Conservation (phyloP, 768 basidiomycete genomes). For the Crucibulum laeve region DNA sequence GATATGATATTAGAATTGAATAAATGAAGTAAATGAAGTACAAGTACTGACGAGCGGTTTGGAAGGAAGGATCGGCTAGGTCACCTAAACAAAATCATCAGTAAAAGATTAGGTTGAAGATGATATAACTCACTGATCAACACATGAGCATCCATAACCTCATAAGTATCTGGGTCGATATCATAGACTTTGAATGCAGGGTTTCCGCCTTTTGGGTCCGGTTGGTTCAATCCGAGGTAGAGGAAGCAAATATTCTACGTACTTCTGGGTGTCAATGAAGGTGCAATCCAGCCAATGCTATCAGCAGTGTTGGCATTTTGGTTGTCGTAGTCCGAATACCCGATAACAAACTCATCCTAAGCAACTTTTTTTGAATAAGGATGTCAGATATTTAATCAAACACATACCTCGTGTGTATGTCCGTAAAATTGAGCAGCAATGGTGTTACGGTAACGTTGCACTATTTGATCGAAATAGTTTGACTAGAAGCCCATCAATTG, state of each 20-base stretch:
- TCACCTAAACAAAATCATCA: constrained; percentile 26
- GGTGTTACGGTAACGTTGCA: constrained; percentile 54
- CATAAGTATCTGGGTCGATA: constrained; percentile 62
- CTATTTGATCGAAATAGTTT: constrained; percentile 59
- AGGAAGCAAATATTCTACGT: constrained; percentile 10
- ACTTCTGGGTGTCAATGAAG: constrained; percentile 57
- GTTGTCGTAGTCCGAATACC: constrained; percentile 49
- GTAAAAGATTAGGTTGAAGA: background rate
- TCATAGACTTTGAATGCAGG: constrained; percentile 59
- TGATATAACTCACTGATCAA: constrained; percentile 36
- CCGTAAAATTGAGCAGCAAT: constrained; percentile 63
- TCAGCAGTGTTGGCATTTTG: constrained; percentile 40
- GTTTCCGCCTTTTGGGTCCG: constrained; percentile 36
- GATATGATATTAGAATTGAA: background rate
- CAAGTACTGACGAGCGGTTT: constrained; percentile 34
- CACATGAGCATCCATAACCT: constrained; percentile 54
- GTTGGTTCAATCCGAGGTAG: background rate
- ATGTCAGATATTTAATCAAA: background rate
- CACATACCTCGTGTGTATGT: constrained; percentile 42
- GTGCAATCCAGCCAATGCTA: constrained; percentile 45
- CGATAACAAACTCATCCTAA: constrained; percentile 57
- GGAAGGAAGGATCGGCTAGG: constrained; percentile 37
- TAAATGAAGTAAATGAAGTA: background rate
- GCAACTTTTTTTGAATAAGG: background rate
- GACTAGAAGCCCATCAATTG: constrained; percentile 25